Conservation (phyloP, 306 rosid species). For the Glycine tomentella region DNA sequence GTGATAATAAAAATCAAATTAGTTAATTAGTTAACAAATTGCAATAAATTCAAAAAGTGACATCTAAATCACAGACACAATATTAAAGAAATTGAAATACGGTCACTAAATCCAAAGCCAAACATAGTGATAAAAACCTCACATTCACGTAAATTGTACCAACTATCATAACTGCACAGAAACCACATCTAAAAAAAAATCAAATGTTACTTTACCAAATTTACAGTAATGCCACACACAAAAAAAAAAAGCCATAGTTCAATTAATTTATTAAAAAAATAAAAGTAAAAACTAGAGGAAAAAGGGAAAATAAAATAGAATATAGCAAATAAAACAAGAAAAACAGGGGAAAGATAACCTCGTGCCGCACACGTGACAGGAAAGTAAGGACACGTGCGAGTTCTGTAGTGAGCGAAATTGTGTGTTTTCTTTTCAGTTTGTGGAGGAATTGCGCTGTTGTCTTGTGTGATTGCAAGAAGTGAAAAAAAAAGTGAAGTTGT, state of each 20-base stretch:
- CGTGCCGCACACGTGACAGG: conserved; percentile 5
- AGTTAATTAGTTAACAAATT: conserved; percentile 5
- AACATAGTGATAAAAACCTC: not conserved
- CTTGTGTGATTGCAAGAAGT: not conserved
- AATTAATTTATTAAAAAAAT: not conserved
- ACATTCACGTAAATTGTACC: conserved; percentile 29
- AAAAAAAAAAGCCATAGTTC: not conserved
- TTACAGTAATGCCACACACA: not conserved
- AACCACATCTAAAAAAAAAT: not conserved
- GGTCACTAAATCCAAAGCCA: not conserved
- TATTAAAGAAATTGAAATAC: not conserved
- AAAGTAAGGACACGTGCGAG: not conserved
- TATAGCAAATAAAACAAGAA: not conserved
- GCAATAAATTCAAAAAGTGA: not conserved
- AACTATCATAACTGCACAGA: conserved; percentile 22
- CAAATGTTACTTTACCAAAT: conserved; percentile 2
- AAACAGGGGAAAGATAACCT: conserved; percentile 10
- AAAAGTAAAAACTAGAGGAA: not conserved
- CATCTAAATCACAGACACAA: conserved; percentile 24
- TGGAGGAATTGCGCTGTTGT: conserved; percentile 1
- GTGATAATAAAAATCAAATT: conserved; percentile 3
- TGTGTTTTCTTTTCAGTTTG: not conserved
- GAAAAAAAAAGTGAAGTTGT: not conserved
- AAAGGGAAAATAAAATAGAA: not conserved
- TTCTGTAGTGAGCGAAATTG: conserved; percentile 3